Percentiles rank a stretch among this genome's conserved stretches.
Conservation (phyloP, 1,284 basidiomycete species). For the Sphagnurus paluster region DNA sequence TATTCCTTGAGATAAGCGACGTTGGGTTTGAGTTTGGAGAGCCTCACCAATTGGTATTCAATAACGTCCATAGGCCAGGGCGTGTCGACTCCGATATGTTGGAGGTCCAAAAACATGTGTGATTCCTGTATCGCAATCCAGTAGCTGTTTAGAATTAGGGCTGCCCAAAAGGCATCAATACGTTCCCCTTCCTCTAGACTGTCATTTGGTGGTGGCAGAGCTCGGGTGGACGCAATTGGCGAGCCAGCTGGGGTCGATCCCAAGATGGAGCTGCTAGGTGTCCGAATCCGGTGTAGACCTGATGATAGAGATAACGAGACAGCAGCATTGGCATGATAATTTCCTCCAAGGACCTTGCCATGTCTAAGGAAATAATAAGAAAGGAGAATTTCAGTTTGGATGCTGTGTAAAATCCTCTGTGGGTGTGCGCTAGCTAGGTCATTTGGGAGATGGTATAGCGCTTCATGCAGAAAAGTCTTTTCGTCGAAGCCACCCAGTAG, state of each 20-base stretch:
- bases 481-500: slow-evolving; percentile 21
- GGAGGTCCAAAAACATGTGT: slow-evolving; percentile 21
- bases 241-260: slow-evolving; percentile 1
- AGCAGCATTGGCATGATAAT: slow-evolving; percentile 39
- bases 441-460: slow-evolving; percentile 33
- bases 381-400: slow-evolving; percentile 57
- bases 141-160: slow-evolving; percentile 29
- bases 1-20: not conserved
- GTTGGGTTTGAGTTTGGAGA: not conserved
- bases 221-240: not conserved
- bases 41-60: slow-evolving; percentile 20
- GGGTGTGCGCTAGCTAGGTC: slow-evolving; percentile 31
- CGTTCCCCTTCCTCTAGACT: slow-evolving; percentile 31
- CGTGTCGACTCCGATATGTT: slow-evolving; percentile 21
- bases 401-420: slow-evolving; percentile 38
- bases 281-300: slow-evolving; percentile 37
- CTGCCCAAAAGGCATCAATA: slow-evolving; percentile 31
- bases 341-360: slow-evolving; percentile 37
- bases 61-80: slow-evolving; percentile 33
- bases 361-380: slow-evolving; percentile 47
- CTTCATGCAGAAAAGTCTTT: slow-evolving; percentile 32
- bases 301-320: slow-evolving; percentile 35
- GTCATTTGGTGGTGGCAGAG: slow-evolving; percentile 7
- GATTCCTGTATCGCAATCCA: slow-evolving; percentile 31
- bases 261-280: not conserved